A percentile compares a stretch with the other conserved stretches of the same genome.
Evolutionary conservation across 2,329 filamentous ascomycete species (phyloP).

Genomic region (Aspergillus ochraceus): DNA sequence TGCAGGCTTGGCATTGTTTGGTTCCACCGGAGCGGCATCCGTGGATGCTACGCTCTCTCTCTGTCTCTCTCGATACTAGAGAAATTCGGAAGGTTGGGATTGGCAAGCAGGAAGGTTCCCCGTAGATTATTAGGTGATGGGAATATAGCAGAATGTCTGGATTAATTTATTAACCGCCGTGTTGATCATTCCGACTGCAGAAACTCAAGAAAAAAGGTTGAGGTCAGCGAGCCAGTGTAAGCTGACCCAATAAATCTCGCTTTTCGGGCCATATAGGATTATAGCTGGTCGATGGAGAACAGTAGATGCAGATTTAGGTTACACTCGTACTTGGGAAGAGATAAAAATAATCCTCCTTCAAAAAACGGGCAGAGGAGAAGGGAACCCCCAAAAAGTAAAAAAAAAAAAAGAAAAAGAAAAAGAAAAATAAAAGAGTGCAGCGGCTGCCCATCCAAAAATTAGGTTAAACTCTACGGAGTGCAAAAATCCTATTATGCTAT

Average conservation of each 20-base stretch:
- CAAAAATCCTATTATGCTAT: neutral
- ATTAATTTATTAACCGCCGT: neutral
- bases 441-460: neutral
- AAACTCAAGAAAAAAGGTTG: neutral
- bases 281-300: neutral
- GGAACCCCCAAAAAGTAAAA: neutral
- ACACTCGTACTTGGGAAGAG: neutral
- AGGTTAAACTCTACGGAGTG: neutral
- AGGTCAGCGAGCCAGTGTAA: neutral
- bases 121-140: neutral
- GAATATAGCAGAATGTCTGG: no score
- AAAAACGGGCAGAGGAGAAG: neutral
- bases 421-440: neutral
- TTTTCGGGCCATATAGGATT: neutral
- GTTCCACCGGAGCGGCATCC: constrained; percentile 6
- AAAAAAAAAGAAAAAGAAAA: neutral
- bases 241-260: neutral
- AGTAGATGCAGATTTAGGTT: neutral
- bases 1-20: constrained; percentile 25
- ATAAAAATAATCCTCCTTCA: neutral
- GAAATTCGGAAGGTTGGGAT: neutral
- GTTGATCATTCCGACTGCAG: constrained; percentile 2
- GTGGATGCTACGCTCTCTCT: neutral
- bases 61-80: neutral
- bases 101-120: neutral